phyloP scores from a whole-genome alignment of 2,329 filamentous ascomycete species.

The Aspergillus novoparasiticus region DNA sequence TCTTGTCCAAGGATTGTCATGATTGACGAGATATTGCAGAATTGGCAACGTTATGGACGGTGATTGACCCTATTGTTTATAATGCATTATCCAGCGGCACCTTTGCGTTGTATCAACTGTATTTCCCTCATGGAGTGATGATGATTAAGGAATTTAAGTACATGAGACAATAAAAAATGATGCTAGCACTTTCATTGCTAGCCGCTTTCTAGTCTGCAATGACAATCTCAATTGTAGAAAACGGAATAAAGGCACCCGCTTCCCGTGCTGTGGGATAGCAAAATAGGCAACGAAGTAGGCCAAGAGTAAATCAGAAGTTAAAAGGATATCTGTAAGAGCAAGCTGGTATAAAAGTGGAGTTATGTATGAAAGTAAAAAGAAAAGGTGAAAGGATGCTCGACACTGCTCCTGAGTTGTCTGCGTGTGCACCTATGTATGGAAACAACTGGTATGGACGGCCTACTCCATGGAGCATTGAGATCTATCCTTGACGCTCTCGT shows the following conservation, averaged over 20 bases:
- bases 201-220: conserved; percentile 30
- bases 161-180: conserved; percentile 33
- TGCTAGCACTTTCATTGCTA: conserved; percentile 30
- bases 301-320: conserved; percentile 31
- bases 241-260: conserved; percentile 28
- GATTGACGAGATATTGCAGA: not conserved
- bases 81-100: not conserved
- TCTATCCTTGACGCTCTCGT: conserved; percentile 14
- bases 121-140: conserved; percentile 30
- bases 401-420: conserved; percentile 22
- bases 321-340: conserved; percentile 43
- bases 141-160: conserved; percentile 40
- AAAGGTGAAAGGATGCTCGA: conserved; percentile 14
- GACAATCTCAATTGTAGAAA: conserved; percentile 27
- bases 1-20: not conserved
- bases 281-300: conserved; percentile 25
- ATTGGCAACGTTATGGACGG: not conserved
- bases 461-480: conserved; percentile 23
- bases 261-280: conserved; percentile 18
- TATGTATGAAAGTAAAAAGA: conserved; percentile 23
- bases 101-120: conserved; percentile 15
- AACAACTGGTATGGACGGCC: conserved; percentile 21
- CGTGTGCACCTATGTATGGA: conserved; percentile 12
- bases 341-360: conserved; percentile 35
- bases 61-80: conserved; percentile 4